Conservation (phyloP, 345 rosid genomes). For the Arabidopsis arenosa region DNA sequence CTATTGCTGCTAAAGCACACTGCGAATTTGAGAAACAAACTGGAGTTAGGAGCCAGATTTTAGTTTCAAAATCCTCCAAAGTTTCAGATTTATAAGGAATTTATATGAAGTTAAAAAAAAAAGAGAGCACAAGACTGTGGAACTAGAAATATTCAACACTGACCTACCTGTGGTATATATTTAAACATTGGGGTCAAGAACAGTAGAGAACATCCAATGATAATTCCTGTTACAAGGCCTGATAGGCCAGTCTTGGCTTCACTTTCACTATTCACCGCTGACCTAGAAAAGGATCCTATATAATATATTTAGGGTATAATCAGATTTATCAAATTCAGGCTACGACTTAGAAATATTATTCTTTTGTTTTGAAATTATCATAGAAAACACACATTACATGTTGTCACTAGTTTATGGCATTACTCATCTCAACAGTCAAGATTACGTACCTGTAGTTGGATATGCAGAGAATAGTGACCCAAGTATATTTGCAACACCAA, state of each 20-base stretch:
- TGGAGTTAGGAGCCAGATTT: slow-evolving; percentile 21
- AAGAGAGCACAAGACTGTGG: neutral
- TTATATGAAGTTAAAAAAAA: neutral
- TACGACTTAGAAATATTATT: neutral
- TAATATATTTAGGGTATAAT: slow-evolving; percentile 34
- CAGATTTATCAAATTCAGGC: slow-evolving; percentile 8
- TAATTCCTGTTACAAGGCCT: slow-evolving; percentile 77
- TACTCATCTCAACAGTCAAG: slow-evolving; percentile 30
- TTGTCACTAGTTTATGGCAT: slow-evolving; percentile 9
- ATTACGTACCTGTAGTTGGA: slow-evolving; percentile 82
- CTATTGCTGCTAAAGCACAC: slow-evolving; percentile 98
- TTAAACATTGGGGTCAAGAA: slow-evolving; percentile 87
- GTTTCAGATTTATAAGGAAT: neutral
- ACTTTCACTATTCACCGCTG: slow-evolving; percentile 97
- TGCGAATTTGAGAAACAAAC: slow-evolving; percentile 46
- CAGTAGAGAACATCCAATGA: slow-evolving; percentile 85
- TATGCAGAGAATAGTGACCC: slow-evolving; percentile 90
- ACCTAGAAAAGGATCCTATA: slow-evolving; percentile 96
- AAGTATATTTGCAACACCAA: slow-evolving; percentile 83
- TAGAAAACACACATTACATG: neutral
- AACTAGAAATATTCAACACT: slow-evolving; percentile 45
- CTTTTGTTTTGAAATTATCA: neutral
- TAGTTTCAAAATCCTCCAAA: neutral
- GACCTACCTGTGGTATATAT: slow-evolving; percentile 85
- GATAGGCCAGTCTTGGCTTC: slow-evolving; percentile 95